Evolutionary conservation across 305 asterid species (phyloP), one percentile per base, ranked within the genome.

Genomic region (Fraxinus sp.): DNA sequence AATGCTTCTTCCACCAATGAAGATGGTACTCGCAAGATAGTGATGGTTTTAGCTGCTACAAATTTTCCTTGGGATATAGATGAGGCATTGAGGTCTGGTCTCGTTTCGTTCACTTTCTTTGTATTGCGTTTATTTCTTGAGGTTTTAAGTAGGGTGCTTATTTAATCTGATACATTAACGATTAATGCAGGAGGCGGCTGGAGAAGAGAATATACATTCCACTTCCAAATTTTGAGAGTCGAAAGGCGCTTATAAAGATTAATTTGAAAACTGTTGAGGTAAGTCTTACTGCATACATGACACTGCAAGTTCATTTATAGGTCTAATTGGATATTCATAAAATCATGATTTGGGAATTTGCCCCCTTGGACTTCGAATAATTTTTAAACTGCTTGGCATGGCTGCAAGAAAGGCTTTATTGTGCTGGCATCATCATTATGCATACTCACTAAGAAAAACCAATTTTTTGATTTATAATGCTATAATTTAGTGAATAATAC

Each of bases 21-120:
- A 89, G 98, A 96, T 28, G 99, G 97, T 80, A 91, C 94, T 26
- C 98, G 97, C 77, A 96, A 96, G 89, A 84, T 93, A 82, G 98
- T 96, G 84, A 94, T 96, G 99, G 99, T 96, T 88, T 92, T 96
- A 88, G 99, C 99, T n/a, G 99, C 99, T 64, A 96, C 99, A 52
- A 94, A 96, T 86, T 96, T 96, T 83, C 99, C 99, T 64, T 94
- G 98, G 99, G 99, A 96, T 86, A 96, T 96, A 78, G 99, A 94
- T 79, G 98, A 96, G 88, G 99, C 99, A 14, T 85, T 96, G 87
- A 96, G 99, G 99, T 94, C 74, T 70, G 77, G 59, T 74, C 80
- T 81, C 76, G 18, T 37, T 78, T 62, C 71, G 26, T 79, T 78
- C 52, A 57, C 78, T 80, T 18, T 81, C 30, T 59, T 73, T 36